Conservation (phyloP, 495 filamentous ascomycete species). For the Xylaria venustula region DNA sequence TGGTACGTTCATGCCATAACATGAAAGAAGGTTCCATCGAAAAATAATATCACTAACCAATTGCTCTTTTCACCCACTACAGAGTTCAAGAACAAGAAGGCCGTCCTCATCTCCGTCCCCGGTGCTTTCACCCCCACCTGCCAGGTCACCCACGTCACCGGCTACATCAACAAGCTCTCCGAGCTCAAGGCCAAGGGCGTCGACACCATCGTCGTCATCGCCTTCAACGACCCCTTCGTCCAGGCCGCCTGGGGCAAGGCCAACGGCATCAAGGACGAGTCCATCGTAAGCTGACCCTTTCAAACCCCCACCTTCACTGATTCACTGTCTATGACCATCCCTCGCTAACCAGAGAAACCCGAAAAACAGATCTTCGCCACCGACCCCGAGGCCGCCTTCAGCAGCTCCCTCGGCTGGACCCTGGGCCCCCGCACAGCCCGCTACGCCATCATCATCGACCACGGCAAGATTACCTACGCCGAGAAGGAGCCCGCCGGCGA, state of each 20-base stretch:
- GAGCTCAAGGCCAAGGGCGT: slow-evolving; percentile 82
- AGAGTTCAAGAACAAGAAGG: slow-evolving; percentile 86
- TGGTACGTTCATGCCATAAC: slow-evolving; percentile 30
- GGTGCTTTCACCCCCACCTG: slow-evolving; percentile 96
- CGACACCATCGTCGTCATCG: slow-evolving; percentile 79
- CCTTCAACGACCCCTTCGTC: slow-evolving; percentile 87
- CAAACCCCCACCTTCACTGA: background rate
- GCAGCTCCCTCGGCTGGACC: slow-evolving; percentile 80
- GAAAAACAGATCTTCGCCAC: slow-evolving; percentile 83
- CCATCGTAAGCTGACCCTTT: slow-evolving; percentile 58
- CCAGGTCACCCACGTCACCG: slow-evolving; percentile 81
- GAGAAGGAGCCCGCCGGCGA: slow-evolving; percentile 75
- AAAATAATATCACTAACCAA: background rate
- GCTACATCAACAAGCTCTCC: slow-evolving; percentile 72
- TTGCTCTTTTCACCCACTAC: background rate
- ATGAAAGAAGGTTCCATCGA: too few relatives aligned
- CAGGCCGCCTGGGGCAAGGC: slow-evolving; percentile 97
- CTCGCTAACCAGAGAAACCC: background rate
- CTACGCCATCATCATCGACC: slow-evolving; percentile 84
- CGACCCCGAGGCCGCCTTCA: slow-evolving; percentile 75
- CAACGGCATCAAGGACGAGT: slow-evolving; percentile 75
- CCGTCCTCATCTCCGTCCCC: slow-evolving; percentile 86
- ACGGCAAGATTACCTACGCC: slow-evolving; percentile 87
- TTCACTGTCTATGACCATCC: background rate
- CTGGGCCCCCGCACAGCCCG: slow-evolving; percentile 70